These are phyloP conservation scores for Quercus suber DNA, from an alignment of 306 rosid genomes.

Conservation along the genomic window DNA sequence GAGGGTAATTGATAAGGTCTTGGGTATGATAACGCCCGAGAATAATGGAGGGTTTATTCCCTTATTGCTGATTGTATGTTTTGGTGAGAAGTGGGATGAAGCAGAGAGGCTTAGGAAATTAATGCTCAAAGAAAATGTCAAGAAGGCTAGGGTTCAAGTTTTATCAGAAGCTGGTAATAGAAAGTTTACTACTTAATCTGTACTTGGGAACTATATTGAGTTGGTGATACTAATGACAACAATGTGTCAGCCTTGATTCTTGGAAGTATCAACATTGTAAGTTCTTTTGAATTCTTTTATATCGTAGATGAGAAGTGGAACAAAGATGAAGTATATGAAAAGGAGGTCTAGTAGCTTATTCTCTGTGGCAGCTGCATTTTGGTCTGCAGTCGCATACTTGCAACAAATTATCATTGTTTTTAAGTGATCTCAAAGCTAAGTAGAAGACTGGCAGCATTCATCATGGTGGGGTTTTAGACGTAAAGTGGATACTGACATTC, in stretches of 20 bases:
- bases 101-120: constrained; percentile 51
- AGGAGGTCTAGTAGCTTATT: neutral
- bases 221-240: neutral
- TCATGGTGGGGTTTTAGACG: neutral
- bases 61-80: constrained; percentile 55
- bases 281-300: neutral
- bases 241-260: no score
- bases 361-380: neutral
- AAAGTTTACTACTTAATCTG: neutral
- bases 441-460: neutral
- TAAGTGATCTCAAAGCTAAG: neutral
- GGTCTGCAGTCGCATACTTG: neutral
- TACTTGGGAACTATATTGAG: neutral
- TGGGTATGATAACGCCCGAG: constrained; percentile 41
- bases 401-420: neutral
- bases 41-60: constrained; percentile 41
- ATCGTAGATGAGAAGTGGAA: neutral
- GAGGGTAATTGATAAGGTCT: constrained; percentile 43
- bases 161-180: constrained; percentile 25
- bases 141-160: constrained; percentile 43
- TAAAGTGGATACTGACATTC: neutral
- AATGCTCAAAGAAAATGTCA: constrained; percentile 35
- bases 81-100: constrained; percentile 53
- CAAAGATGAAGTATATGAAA: neutral
- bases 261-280: neutral